These are phyloP conservation scores for Kodamaea neixiangensis DNA, from an alignment of 805 yeast species.

Conservation along the genomic window DNA sequence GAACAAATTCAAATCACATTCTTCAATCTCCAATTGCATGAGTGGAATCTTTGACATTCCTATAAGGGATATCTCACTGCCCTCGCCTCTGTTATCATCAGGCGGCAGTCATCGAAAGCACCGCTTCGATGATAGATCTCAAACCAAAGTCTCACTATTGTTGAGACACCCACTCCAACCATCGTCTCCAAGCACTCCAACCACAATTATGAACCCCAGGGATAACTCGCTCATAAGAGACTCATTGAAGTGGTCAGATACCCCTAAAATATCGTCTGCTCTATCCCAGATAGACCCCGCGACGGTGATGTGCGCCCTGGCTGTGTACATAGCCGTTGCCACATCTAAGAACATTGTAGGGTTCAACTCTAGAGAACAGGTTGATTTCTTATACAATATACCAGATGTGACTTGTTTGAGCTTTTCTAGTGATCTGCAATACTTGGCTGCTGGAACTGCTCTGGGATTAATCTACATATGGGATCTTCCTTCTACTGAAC, in stretches of 20 bases:
- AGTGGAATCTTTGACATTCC: constrained; percentile 14
- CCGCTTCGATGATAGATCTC: constrained; percentile 41
- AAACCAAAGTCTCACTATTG: neutral
- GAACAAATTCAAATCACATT: neutral
- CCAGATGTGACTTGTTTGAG: constrained; percentile 52
- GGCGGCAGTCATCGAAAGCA: constrained; percentile 17
- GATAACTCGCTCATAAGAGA: neutral
- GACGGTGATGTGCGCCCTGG: constrained; percentile 24
- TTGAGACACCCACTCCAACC: neutral
- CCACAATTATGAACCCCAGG: neutral
- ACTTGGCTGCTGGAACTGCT: constrained; percentile 66
- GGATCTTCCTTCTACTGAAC: constrained; percentile 42
- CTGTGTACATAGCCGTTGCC: constrained; percentile 58
- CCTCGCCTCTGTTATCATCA: constrained; percentile 9
- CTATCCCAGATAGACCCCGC: constrained; percentile 11
- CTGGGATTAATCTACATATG: constrained; percentile 69
- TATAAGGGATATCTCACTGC: constrained; percentile 12
- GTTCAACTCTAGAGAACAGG: constrained; percentile 67
- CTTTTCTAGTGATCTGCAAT: constrained; percentile 68
- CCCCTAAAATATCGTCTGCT: constrained; percentile 18
- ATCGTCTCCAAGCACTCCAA: neutral
- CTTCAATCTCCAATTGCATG: neutral
- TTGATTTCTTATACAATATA: constrained; percentile 44
- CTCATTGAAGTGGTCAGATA: constrained; percentile 29
- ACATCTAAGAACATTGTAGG: constrained; percentile 60